Evolutionary conservation across 129 eudicot genomes (phyloP), one percentile per base, ranked within the genome.

Genomic region (Erigeron canadensis): DNA sequence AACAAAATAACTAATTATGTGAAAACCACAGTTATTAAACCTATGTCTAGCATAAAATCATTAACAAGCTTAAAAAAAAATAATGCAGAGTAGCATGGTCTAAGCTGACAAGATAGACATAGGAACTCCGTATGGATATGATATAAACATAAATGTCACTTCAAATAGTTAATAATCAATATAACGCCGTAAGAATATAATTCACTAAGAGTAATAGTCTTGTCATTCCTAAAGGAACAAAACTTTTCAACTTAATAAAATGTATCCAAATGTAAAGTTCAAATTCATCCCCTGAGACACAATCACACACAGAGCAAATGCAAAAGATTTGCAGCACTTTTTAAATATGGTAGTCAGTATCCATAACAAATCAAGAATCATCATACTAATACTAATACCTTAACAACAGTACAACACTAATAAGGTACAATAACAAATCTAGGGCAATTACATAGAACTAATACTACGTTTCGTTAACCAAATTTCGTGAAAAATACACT

Each of bases 361-460:
- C 34, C 51, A 17, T 5, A 13, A n/a, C 5, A 7, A 13, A 11
- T 69, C 63, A 56, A 72, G 44, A 72, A 72, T 16, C 12, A 5
- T 60, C 10, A 46, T 18, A 18, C 77, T 61, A 72, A 12, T 73
- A 47, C 69, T 5, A 61, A 37, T 5, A 42, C 60, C 17, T 5
- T 40, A 18, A 53, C 2, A 12, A 15, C 51, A 56, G 12, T 34
- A 53, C 2, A 12, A 15, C 51, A 56, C 16, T 34, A 19, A 68
- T 8, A 45, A 12, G 22, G 16, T 47, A 28, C 34, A 28, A 28
- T 28, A 57, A 45, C 41, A 57, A 17, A 56, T 41, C 73, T 65
- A 57, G 13, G 45, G 47, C n/a, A 23, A 13, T 17, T 62, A 28
- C 11, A 7, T n/a, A 17, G 21, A 10, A 74, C 11, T 37, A 40